A percentile compares a stretch with the other conserved stretches of the same genome.
phyloP scores from a whole-genome alignment of 164 flowering plant species.

The Nymphaea colorata region DNA sequence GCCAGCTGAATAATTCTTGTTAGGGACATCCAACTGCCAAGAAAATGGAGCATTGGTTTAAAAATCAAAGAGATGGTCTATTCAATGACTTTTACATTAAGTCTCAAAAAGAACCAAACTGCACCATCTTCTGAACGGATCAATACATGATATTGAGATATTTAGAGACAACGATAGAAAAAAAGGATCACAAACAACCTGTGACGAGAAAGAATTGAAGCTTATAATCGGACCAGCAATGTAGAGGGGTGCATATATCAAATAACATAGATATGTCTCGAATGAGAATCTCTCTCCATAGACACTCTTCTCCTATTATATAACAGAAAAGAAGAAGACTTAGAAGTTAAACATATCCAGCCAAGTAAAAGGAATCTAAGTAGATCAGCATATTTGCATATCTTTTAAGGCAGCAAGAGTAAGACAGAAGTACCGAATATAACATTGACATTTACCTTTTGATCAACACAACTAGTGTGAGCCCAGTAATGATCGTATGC shows the following conservation, averaged over 20 bases:
- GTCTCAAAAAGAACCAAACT: not conserved
- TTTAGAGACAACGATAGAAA: not conserved
- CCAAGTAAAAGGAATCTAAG: not conserved
- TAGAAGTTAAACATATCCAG: not conserved
- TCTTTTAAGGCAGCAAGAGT: too few species aligned
- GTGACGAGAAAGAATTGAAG: conserved; percentile 92
- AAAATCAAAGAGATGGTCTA: not conserved
- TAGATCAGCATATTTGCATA: not conserved
- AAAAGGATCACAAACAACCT: conserved; percentile 35
- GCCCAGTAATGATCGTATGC: conserved; percentile 92
- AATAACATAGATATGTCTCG: conserved; percentile 60
- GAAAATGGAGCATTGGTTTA: not conserved
- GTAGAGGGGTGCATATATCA: conserved; percentile 92
- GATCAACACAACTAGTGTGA: conserved; percentile 39
- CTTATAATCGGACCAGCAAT: conserved; percentile 90
- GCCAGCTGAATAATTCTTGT: conserved; percentile 34
- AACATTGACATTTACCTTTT: conserved; percentile 35
- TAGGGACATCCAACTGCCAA: conserved; percentile 73
- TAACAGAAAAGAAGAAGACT: conserved; percentile 1
- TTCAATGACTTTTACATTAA: not conserved
- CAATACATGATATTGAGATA: not conserved
- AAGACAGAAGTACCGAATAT: not conserved
- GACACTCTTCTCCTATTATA: conserved; percentile 59
- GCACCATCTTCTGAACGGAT: not conserved
- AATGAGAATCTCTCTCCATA: conserved; percentile 40